Conservation (phyloP, 2,329 filamentous ascomycete species). For the Alternaria longipes region DNA sequence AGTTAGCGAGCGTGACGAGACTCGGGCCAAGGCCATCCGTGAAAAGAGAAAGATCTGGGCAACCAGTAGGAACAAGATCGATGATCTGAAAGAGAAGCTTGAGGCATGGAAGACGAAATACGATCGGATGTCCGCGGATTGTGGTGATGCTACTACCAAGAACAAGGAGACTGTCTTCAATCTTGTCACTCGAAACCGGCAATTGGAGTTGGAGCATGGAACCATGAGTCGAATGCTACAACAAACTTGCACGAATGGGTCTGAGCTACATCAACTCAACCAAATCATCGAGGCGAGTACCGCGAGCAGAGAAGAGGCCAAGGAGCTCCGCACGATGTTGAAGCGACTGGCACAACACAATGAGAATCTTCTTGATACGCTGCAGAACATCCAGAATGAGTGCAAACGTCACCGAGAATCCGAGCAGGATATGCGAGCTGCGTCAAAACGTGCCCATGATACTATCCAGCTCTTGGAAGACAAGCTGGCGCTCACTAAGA, state of each 20-base stretch:
- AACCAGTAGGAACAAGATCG: background rate
- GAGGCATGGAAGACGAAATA: background rate
- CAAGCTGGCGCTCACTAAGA: background rate
- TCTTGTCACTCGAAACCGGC: background rate
- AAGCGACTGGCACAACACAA: background rate
- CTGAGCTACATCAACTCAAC: background rate
- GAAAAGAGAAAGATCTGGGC: background rate
- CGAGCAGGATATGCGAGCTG: background rate
- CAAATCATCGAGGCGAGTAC: background rate
- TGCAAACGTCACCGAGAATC: background rate
- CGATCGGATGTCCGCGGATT: background rate
- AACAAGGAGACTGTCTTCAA: background rate
- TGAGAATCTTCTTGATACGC: background rate
- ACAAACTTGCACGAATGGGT: background rate
- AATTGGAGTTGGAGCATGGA: background rate
- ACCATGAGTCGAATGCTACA: background rate
- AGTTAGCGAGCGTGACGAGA: background rate
- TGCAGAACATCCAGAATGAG: background rate
- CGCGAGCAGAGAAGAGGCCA: background rate
- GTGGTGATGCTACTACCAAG: background rate
- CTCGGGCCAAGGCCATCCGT: background rate
- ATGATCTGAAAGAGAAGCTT: background rate
- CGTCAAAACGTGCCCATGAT: background rate
- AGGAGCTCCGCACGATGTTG: background rate
- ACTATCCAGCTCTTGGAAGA: background rate